Base-by-base conservation (phyloP, 108 stramenopile genomes). In the Cylindrotheca closterium region DNA sequence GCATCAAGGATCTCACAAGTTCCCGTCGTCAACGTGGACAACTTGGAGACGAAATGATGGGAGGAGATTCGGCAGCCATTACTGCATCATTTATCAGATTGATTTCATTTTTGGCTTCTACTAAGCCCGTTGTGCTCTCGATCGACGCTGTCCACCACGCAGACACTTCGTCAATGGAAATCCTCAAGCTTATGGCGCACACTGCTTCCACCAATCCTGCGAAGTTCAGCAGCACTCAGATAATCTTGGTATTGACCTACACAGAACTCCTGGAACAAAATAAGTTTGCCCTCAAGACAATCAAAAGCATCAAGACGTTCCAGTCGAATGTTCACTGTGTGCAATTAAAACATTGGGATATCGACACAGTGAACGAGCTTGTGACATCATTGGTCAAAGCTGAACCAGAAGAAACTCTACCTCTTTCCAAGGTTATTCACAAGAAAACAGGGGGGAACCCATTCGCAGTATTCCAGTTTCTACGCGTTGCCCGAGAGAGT, bases 81-180 rank as follows among this genome's bases (percentile, higher is more conserved):
- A 15, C 37, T 42, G 53, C 65, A 8, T 33, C 65, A 4, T 67
- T 74, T 55, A 24, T 65, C 25, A 55, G 65, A 25, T 61, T 74
- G 3, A 24, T 74, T 4, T 33, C 47, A 8, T 66, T 74, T 47
- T 51, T 74, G 4, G 60, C 47, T 28, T 3, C 64, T 18, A 30
- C 45, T 1, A 48, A 61, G 32, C 58, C 58, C 12, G 55, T 65
- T 37, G 34, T 65, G 15, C 29, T 77, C 17, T 73, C 80, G 53
- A 37, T 84, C 4, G 83, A 84, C 55, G 77, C 80, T 65, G 1
- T 84, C 1, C 82, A 84, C 30, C 79, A 79, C 77, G 79, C 79
- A 24, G 79, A 84, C 47, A 17, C 30, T 5, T 55, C 75, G 8
- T 60, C 58, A 37, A 56, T 75, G 50, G 70, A 77, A 18, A 29